phyloP scores from a whole-genome alignment of 768 basidiomycete species.

The Gelatoporia subvermispora region DNA sequence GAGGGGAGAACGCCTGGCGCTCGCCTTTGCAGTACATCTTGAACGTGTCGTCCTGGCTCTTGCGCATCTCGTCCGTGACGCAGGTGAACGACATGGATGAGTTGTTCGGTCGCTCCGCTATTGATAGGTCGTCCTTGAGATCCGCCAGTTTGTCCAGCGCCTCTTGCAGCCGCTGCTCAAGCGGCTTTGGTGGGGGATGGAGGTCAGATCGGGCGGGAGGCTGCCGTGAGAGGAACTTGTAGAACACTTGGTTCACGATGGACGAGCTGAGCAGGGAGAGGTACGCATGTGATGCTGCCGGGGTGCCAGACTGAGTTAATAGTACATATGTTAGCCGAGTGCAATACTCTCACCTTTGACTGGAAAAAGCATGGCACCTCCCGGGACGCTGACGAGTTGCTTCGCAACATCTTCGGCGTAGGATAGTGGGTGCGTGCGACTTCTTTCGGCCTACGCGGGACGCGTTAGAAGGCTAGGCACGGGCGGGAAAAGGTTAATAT shows the following conservation, averaged over 20 bases:
- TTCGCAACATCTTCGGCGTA: constrained; percentile 52
- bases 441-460: constrained; percentile 52
- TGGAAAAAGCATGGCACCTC: constrained; percentile 48
- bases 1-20: constrained; percentile 47
- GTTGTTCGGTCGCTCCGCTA: constrained; percentile 47
- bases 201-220: constrained; percentile 47
- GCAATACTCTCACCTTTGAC: constrained; percentile 48
- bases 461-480: background rate
- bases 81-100: constrained; percentile 68
- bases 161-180: constrained; percentile 44
- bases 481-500: constrained; percentile 7
- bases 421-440: constrained; percentile 45
- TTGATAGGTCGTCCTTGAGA: constrained; percentile 39
- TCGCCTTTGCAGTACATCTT: constrained; percentile 41
- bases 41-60: constrained; percentile 48
- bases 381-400: constrained; percentile 43
- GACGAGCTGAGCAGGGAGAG: constrained; percentile 53
- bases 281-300: constrained; percentile 35
- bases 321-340: background rate
- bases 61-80: constrained; percentile 45
- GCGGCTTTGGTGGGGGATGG: constrained; percentile 28
- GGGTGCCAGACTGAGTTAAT: background rate
- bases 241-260: constrained; percentile 58
- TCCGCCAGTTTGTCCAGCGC: constrained; percentile 53
- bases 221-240: constrained; percentile 55